Evolutionary conservation across 306 rosid genomes (phyloP).

Genomic region (Betula pendula): DNA sequence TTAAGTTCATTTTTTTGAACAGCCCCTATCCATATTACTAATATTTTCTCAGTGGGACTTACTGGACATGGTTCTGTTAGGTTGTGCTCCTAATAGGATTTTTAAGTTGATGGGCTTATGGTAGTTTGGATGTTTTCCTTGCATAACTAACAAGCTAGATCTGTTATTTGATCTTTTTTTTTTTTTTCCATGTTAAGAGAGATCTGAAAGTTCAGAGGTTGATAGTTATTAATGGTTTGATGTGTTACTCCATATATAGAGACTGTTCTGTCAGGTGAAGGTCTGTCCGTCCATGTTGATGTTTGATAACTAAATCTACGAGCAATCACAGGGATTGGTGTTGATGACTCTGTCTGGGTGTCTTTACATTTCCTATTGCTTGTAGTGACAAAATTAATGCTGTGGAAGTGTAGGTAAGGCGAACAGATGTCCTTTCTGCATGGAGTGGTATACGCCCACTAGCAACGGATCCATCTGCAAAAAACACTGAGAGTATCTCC

Average conservation of each 20-base stretch:
- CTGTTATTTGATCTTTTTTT: not conserved
- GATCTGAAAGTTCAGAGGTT: not conserved
- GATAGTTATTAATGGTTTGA: not conserved
- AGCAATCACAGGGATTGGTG: conserved; percentile 1
- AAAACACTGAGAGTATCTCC: conserved; percentile 85
- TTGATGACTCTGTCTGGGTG: conserved; percentile 24
- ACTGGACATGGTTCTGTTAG: not conserved
- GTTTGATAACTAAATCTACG: not conserved
- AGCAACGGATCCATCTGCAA: conserved; percentile 86
- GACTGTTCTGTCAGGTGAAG: not conserved
- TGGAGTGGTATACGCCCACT: conserved; percentile 99
- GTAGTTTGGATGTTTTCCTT: not conserved
- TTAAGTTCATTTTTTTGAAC: not conserved
- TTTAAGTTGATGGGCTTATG: too few species aligned
- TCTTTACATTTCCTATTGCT: conserved; percentile 23
- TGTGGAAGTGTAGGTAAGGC: conserved; percentile 71
- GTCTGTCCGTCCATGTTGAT: not conserved
- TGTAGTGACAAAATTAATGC: conserved; percentile 32
- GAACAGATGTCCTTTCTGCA: conserved; percentile 93
- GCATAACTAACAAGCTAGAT: not conserved
- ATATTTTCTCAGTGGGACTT: not conserved
- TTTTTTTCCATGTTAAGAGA: not conserved
- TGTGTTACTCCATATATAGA: not conserved
- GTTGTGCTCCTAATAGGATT: not conserved
- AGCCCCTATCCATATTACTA: not conserved